Conservation (phyloP, 192 early-diverging fungal genomes). For the Cetraspora pellucida region DNA sequence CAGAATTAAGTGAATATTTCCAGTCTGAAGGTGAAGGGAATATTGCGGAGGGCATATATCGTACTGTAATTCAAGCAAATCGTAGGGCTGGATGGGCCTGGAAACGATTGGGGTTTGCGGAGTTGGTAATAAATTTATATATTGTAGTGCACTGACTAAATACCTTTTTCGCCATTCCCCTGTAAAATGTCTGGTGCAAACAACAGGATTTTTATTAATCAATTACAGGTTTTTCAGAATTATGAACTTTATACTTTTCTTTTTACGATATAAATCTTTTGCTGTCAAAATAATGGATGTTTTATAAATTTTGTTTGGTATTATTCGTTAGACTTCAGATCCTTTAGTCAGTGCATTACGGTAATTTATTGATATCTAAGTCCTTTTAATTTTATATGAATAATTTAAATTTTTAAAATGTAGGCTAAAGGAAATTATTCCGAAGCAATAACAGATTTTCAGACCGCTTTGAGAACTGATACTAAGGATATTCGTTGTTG, state of each 20-base stretch:
- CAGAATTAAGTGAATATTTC: slow-evolving; percentile 66
- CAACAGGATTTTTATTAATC: background rate
- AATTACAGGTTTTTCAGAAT: background rate
- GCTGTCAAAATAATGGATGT: no score
- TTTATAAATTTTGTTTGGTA: no score
- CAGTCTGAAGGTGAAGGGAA: slow-evolving; percentile 47
- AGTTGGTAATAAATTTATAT: slow-evolving; percentile 48
- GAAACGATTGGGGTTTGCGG: slow-evolving; percentile 74
- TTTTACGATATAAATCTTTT: no score
- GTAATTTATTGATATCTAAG: no score
- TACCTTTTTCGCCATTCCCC: no score
- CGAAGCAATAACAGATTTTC: slow-evolving; percentile 72
- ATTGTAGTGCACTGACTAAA: no score
- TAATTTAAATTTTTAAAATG: background rate
- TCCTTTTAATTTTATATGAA: background rate
- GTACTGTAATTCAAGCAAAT: slow-evolving; percentile 41
- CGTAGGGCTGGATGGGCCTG: slow-evolving; percentile 75
- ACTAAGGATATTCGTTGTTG: slow-evolving; percentile 64
- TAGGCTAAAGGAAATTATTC: slow-evolving; percentile 46
- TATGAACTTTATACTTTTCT: background rate
- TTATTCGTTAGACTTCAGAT: no score
- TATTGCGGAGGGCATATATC: slow-evolving; percentile 56
- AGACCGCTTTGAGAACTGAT: slow-evolving; percentile 78
- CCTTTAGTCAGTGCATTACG: no score
- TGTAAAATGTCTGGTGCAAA: no score